Evolutionary conservation across 768 basidiomycete species (phyloP).

Genomic region (Rhodotorula taiwanensis): DNA sequence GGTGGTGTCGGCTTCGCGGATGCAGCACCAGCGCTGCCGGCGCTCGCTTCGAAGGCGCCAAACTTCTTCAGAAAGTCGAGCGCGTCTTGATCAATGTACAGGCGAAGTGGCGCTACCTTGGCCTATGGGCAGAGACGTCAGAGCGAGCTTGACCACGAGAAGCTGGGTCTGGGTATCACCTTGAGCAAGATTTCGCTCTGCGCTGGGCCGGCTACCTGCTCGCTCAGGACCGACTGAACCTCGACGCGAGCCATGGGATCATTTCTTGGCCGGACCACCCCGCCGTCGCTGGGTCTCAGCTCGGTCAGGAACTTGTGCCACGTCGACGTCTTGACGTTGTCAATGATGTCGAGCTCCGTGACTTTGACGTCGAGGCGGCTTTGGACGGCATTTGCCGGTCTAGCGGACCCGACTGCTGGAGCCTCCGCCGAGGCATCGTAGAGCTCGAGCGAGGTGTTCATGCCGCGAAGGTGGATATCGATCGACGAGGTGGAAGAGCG

Average conservation of each 20-base stretch:
- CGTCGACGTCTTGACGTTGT: slow-evolving; percentile 95
- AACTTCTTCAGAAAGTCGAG: slow-evolving; percentile 96
- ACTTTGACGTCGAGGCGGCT: slow-evolving; percentile 56
- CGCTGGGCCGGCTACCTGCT: slow-evolving; percentile 50
- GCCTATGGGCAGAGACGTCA: slow-evolving; percentile 51
- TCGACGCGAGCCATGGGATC: slow-evolving; percentile 91
- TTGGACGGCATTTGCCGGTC: slow-evolving; percentile 53
- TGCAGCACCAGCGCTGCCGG: slow-evolving; percentile 41
- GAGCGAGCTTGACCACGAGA: background rate
- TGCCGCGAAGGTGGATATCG: slow-evolving; percentile 66
- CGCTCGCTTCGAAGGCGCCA: slow-evolving; percentile 67
- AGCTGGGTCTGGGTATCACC: slow-evolving; percentile 11
- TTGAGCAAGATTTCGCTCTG: slow-evolving; percentile 54
- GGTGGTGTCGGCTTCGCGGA: slow-evolving; percentile 35
- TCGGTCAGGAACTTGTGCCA: slow-evolving; percentile 96
- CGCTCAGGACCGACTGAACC: slow-evolving; percentile 63
- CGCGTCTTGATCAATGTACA: slow-evolving; percentile 97
- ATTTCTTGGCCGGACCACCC: slow-evolving; percentile 80
- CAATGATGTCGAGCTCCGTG: slow-evolving; percentile 75
- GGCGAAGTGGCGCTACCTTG: slow-evolving; percentile 77
- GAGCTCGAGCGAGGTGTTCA: slow-evolving; percentile 57
- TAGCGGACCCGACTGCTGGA: background rate
- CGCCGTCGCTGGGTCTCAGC: slow-evolving; percentile 72
- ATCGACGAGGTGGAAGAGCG: slow-evolving; percentile 73
- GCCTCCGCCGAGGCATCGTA: slow-evolving; percentile 11